Evolutionary conservation across 495 filamentous ascomycete genomes (phyloP).

Genomic region (Penicillium odoratum): DNA sequence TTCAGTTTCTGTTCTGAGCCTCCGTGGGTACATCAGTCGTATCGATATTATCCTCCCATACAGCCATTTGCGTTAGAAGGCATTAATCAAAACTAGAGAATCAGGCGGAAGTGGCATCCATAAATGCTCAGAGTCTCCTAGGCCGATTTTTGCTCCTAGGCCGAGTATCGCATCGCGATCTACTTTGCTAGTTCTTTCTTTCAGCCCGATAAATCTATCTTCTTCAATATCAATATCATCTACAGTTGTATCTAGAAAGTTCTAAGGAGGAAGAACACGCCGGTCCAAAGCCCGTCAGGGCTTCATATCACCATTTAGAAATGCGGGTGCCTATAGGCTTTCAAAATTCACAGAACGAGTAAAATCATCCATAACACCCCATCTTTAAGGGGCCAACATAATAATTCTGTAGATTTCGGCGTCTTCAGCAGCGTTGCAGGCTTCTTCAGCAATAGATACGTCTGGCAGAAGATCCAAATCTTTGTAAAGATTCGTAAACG

Average conservation of each 20-base stretch:
- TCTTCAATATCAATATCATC: slow-evolving; percentile 25
- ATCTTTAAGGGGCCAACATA: slow-evolving; percentile 20
- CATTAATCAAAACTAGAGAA: slow-evolving; percentile 27
- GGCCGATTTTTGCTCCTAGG: neutral
- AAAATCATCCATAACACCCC: slow-evolving; percentile 28
- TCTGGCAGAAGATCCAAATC: slow-evolving; percentile 29
- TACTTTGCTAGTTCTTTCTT: neutral
- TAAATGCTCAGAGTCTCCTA: slow-evolving; percentile 9
- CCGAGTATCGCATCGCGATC: neutral
- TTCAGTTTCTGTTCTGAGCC: slow-evolving; percentile 12
- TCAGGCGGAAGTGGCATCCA: slow-evolving; percentile 25
- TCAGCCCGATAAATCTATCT: slow-evolving; percentile 18
- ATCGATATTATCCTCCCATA: slow-evolving; percentile 27
- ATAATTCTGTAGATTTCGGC: slow-evolving; percentile 27
- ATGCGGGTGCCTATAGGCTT: slow-evolving; percentile 10
- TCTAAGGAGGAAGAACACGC: neutral
- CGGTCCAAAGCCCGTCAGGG: slow-evolving; percentile 9
- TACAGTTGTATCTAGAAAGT: slow-evolving; percentile 13
- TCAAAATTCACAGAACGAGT: slow-evolving; percentile 22
- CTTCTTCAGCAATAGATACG: slow-evolving; percentile 30
- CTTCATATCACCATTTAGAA: slow-evolving; percentile 33
- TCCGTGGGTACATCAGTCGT: slow-evolving; percentile 21
- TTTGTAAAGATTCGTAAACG: slow-evolving; percentile 27
- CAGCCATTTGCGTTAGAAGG: slow-evolving; percentile 24
- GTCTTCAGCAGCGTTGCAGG: slow-evolving; percentile 15